These are phyloP conservation scores for Petunia axillaris DNA, from an alignment of 257 asterid species.

Conservation along the genomic window DNA sequence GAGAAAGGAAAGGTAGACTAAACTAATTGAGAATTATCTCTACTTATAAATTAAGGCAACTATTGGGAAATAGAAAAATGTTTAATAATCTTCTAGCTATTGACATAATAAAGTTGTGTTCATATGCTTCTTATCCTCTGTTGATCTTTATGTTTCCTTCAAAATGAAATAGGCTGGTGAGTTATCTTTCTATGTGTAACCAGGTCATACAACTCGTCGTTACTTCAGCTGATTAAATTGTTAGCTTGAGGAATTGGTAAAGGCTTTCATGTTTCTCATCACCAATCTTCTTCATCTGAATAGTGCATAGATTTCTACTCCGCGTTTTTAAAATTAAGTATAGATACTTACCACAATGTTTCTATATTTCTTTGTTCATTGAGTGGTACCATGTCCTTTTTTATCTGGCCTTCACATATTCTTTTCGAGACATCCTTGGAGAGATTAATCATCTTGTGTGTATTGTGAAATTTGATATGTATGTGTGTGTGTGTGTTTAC, in stretches of 20 bases:
- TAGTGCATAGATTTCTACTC: background rate
- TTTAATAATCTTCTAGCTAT: background rate
- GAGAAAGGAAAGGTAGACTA: slow-evolving; percentile 52
- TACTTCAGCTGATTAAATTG: background rate
- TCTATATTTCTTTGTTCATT: slow-evolving; percentile 1
- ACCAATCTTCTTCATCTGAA: slow-evolving; percentile 16
- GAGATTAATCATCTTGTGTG: background rate
- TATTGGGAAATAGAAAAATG: slow-evolving; percentile 4
- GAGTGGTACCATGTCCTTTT: background rate
- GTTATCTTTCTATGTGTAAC: background rate
- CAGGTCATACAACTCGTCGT: background rate
- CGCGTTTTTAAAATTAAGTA: background rate
- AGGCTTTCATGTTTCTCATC: background rate
- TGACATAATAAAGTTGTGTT: background rate
- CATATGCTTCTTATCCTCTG: slow-evolving; percentile 12
- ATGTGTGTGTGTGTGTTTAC: background rate
- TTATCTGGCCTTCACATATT: background rate
- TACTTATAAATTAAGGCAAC: slow-evolving; percentile 10
- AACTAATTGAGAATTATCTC: background rate
- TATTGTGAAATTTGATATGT: background rate
- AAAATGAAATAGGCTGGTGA: background rate
- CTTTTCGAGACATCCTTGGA: background rate
- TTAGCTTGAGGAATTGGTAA: background rate
- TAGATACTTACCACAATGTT: background rate
- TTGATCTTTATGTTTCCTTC: slow-evolving; percentile 15